These are phyloP conservation scores for Sporothrix brunneoviolacea DNA, from an alignment of 2,329 filamentous ascomycete genomes.

Conservation along the genomic window DNA sequence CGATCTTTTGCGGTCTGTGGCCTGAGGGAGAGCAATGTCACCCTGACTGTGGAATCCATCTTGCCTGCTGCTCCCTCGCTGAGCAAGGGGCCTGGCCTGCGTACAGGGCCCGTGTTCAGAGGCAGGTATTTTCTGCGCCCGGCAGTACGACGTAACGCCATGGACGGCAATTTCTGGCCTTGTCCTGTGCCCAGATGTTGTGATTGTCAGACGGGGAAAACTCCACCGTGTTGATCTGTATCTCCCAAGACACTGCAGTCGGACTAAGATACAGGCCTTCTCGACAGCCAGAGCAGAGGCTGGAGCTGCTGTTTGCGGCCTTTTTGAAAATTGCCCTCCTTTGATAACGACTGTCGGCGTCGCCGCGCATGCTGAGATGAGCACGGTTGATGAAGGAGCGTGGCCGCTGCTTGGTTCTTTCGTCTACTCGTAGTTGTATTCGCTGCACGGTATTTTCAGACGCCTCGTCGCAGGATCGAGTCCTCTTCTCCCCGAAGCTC, in stretches of 20 bases:
- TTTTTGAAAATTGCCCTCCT: neutral
- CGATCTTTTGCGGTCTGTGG: constrained; percentile 2
- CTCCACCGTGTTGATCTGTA: constrained; percentile 4
- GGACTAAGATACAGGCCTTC: too few relatives aligned
- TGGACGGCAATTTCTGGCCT: neutral
- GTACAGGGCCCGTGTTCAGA: too few relatives aligned
- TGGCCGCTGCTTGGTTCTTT: neutral
- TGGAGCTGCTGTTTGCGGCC: too few relatives aligned
- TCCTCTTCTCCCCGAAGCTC: too few relatives aligned
- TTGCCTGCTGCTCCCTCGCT: too few relatives aligned
- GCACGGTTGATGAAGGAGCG: neutral
- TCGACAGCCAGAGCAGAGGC: too few relatives aligned
- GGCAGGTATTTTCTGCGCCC: too few relatives aligned
- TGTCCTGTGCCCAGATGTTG: neutral
- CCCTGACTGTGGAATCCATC: neutral
- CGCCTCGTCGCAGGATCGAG: too few relatives aligned
- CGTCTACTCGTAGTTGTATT: neutral
- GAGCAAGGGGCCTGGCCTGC: too few relatives aligned
- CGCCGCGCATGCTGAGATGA: neutral
- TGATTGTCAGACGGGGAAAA: neutral
- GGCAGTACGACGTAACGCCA: too few relatives aligned
- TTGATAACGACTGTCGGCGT: neutral
- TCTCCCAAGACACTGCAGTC: neutral
- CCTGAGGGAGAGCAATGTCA: neutral
- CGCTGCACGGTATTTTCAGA: too few relatives aligned